Percentiles rank a stretch among this genome's conserved stretches.
phyloP scores from a whole-genome alignment of 768 basidiomycete species.

The Mycena rebaudengoi region DNA sequence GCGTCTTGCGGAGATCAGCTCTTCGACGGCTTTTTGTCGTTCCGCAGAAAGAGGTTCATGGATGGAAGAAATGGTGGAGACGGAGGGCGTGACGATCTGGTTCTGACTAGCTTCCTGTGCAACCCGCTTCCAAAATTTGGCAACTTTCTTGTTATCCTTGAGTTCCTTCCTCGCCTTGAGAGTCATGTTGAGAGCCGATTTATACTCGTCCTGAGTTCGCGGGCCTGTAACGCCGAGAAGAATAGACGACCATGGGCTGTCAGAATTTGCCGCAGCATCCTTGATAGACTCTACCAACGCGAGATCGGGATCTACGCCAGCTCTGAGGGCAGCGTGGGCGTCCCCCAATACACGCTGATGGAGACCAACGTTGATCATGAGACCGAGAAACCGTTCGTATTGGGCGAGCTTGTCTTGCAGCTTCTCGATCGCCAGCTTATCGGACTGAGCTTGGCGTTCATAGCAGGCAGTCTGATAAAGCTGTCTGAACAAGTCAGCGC shows the following conservation, averaged over 20 bases:
- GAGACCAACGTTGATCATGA: slow-evolving; percentile 46
- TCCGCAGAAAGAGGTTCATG: slow-evolving; percentile 41
- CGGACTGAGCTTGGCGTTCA: slow-evolving; percentile 24
- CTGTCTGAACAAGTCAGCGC: slow-evolving; percentile 26
- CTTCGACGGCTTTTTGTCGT: slow-evolving; percentile 50
- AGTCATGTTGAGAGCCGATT: slow-evolving; percentile 54
- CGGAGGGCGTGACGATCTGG: slow-evolving; percentile 47
- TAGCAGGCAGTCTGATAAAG: slow-evolving; percentile 16
- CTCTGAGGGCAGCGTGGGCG: slow-evolving; percentile 39
- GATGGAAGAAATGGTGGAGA: slow-evolving; percentile 49
- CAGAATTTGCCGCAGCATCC: slow-evolving; percentile 47
- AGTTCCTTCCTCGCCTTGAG: slow-evolving; percentile 54
- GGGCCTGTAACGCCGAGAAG: slow-evolving; percentile 38
- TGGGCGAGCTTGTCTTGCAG: slow-evolving; percentile 30
- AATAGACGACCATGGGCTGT: slow-evolving; percentile 53
- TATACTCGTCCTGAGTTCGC: slow-evolving; percentile 52
- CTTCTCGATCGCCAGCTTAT: slow-evolving; percentile 23
- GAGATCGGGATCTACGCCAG: slow-evolving; percentile 47
- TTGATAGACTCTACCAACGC: slow-evolving; percentile 54
- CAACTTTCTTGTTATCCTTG: slow-evolving; percentile 49
- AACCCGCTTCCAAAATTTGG: slow-evolving; percentile 56
- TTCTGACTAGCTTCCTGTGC: slow-evolving; percentile 42
- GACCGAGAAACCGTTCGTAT: slow-evolving; percentile 27
- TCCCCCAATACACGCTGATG: slow-evolving; percentile 43
- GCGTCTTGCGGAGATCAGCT: slow-evolving; percentile 38